Conservation (phyloP, 164 flowering plant genomes). For the Magnolia officinalis region DNA sequence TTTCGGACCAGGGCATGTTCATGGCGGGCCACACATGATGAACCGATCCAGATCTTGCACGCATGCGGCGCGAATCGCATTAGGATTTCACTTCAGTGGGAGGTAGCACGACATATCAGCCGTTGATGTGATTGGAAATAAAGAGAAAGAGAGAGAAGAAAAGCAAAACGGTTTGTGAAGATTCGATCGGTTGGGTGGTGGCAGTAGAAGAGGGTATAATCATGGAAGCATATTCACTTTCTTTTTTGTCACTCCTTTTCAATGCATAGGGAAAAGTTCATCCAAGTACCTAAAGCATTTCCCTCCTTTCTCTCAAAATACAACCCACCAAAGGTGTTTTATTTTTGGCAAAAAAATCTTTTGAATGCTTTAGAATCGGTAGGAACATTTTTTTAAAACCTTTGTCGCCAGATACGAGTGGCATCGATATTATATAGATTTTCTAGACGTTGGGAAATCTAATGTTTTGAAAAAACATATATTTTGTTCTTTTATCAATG, state of each 20-base stretch:
- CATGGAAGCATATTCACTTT: conserved; percentile 54
- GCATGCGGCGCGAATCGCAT: neutral
- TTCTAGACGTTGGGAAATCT: too few relatives aligned
- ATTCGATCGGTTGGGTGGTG: conserved; percentile 27
- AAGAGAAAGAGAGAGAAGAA: neutral
- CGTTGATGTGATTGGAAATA: conserved; percentile 11
- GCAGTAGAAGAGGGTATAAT: conserved; percentile 24
- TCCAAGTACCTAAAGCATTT: conserved; percentile 11
- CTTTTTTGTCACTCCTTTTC: conserved; percentile 58
- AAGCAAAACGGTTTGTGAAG: conserved; percentile 24
- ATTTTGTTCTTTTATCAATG: too few relatives aligned
- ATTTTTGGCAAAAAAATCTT: neutral
- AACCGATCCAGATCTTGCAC: neutral
- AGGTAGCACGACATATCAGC: conserved; percentile 3
- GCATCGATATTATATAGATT: too few relatives aligned
- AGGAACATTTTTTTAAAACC: too few relatives aligned
- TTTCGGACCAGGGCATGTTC: neutral
- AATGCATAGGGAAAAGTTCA: conserved; percentile 44
- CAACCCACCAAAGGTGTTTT: neutral
- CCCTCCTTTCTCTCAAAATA: neutral
- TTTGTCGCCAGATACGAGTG: too few relatives aligned
- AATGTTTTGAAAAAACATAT: too few relatives aligned
- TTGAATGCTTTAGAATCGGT: too few relatives aligned
- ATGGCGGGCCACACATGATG: neutral
- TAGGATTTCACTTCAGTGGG: neutral